phyloP scores from a whole-genome alignment of 306 rosid species.

The Prunus armeniaca region DNA sequence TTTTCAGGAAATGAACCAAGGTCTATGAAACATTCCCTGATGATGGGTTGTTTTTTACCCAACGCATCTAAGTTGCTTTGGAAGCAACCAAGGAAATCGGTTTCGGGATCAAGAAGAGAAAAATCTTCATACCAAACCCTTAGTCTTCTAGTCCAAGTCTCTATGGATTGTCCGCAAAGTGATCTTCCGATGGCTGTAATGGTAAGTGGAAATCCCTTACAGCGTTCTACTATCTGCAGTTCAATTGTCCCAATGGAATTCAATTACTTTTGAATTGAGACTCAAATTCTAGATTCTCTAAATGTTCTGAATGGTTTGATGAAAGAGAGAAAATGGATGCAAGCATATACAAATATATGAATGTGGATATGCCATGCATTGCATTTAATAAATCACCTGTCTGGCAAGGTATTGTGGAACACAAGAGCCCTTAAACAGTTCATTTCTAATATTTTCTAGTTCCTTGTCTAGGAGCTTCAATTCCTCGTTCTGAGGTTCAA shows the following conservation, averaged over 20 bases:
- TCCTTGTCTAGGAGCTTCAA: background rate
- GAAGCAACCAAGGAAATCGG: constrained; percentile 29
- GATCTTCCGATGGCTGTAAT: constrained; percentile 40
- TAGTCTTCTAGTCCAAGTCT: constrained; percentile 29
- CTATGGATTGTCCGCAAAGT: constrained; percentile 11
- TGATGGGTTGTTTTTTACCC: background rate
- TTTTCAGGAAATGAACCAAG: constrained; percentile 62
- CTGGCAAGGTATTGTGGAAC: constrained; percentile 27
- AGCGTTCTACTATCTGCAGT: constrained; percentile 47
- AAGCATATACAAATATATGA: too few relatives aligned
- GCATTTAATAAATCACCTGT: constrained; percentile 34
- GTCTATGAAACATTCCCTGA: constrained; percentile 56
- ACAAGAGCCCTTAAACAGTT: background rate
- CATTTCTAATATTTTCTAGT: too few relatives aligned
- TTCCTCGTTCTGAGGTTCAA: background rate
- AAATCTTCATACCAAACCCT: constrained; percentile 19
- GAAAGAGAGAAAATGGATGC: too few relatives aligned
- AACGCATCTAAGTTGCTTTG: constrained; percentile 35
- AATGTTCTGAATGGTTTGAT: too few relatives aligned
- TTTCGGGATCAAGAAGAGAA: constrained; percentile 24
- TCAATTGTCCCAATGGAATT: background rate
- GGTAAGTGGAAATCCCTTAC: constrained; percentile 48
- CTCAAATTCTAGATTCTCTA: too few relatives aligned
- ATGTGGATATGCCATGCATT: too few relatives aligned
- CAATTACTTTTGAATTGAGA: background rate